Base-by-base conservation (phyloP, 768 basidiomycete genomes). In the Boletus reticuloceps region DNA sequence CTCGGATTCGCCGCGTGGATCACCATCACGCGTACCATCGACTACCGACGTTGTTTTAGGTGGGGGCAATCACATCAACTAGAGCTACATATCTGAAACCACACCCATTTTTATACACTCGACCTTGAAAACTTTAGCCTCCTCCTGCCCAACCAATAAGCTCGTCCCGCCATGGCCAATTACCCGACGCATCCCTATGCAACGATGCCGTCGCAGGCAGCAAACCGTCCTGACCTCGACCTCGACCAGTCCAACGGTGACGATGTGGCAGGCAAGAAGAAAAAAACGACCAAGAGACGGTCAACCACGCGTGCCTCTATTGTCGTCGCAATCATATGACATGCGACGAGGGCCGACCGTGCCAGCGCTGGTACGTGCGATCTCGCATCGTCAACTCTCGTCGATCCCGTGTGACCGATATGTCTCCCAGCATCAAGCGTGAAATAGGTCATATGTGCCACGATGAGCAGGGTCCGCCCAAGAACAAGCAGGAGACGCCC, bases 381-480 rank as follows among this genome's bases (percentile, higher is more conserved):
- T 56, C 52, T 54, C 19, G 50, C 42, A 58, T 61, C 53, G 42
- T 45, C 37, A 27, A 51, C 4, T 14, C 41, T n/a, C 36, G 20
- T 36, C 17, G 38, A 60, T 17, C 50, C 51, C 48, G 7, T 9
- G 44, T 62, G 36, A 52, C 51, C 39, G 53, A 51, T 50, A 19
- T 36, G 20, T 56, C 50, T 25, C 31, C 47, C 63, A 95, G 94
- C 65, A 92, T 98, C 64, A 98, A 98, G 71, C 86, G 96, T 39
- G 95, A 98, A 71, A 98, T 98, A 56, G 91, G 93, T 0, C 93
- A 98, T 74, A 77, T 96, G 16, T 97, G 94, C 65, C 89, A 92
- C 63, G 95, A 96, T 69, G 93, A 95, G 66, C 82, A 82, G 54
- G 78, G 84, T 46, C 78, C 79, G 2, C 56, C 60, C 1, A 84